These are phyloP conservation scores for Pestalotiopsis fici DNA, from an alignment of 2,329 filamentous ascomycete species.

Conservation along the genomic window DNA sequence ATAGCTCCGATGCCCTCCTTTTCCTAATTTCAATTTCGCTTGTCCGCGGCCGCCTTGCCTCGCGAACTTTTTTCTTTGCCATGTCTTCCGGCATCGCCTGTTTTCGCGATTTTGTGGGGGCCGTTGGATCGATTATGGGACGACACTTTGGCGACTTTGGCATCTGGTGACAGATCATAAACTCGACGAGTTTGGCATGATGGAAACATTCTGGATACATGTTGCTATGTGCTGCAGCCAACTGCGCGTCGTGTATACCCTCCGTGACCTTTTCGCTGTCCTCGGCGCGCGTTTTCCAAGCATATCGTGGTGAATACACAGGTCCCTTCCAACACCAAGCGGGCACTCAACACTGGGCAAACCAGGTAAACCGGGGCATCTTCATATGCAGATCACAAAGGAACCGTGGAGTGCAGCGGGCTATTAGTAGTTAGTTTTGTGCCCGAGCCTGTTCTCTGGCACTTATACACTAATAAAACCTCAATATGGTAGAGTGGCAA, in stretches of 20 bases:
- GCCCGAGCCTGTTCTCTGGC: neutral
- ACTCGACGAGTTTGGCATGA: neutral
- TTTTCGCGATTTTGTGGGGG: slow-evolving; percentile 1
- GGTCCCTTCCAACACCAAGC: neutral
- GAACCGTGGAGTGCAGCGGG: neutral
- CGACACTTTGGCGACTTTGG: slow-evolving; percentile 1
- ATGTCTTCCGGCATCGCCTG: slow-evolving; percentile 2
- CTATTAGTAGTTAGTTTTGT: neutral
- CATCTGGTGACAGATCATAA: neutral
- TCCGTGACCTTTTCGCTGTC: neutral
- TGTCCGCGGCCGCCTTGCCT: neutral
- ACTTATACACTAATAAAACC: neutral
- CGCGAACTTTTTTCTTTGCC: neutral
- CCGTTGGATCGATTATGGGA: neutral
- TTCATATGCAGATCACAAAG: neutral
- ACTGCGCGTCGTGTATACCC: neutral
- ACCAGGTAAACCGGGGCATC: neutral
- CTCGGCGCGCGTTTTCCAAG: neutral
- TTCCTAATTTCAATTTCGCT: slow-evolving; percentile 6
- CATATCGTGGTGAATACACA: neutral
- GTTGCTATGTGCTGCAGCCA: neutral
- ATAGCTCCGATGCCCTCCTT: slow-evolving; percentile 8
- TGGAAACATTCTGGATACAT: neutral
- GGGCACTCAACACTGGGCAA: neutral
- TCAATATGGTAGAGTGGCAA: neutral